Conservation (phyloP, 2,329 filamentous ascomycete species). For the Nothophaeocryptopus gaeumannii region DNA sequence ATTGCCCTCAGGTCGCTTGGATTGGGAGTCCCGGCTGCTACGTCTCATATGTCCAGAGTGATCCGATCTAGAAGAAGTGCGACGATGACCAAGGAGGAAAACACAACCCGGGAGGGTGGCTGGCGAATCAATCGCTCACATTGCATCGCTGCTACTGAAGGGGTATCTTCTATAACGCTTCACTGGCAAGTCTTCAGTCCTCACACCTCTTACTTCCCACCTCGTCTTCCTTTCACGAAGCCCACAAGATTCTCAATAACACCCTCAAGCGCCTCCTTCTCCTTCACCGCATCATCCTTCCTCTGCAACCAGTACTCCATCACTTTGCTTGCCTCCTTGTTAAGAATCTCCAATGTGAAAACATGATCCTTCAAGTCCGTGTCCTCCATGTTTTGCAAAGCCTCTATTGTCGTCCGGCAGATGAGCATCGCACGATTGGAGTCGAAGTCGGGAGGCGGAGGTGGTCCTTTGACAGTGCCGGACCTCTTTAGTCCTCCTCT, state of each 20-base stretch:
- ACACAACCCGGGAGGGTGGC: not conserved
- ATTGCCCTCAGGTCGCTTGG: no score
- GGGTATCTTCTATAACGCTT: no score
- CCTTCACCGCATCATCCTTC: conserved; percentile 80
- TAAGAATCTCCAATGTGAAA: conserved; percentile 64
- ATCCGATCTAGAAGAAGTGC: not conserved
- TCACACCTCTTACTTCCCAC: conserved; percentile 10
- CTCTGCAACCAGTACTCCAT: conserved; percentile 85
- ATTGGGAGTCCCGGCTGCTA: no score
- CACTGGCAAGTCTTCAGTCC: not conserved
- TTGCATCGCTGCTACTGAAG: not conserved
- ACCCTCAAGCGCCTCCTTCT: conserved; percentile 90
- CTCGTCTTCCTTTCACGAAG: conserved; percentile 65
- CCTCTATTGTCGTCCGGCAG: conserved; percentile 80
- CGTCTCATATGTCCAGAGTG: no score
- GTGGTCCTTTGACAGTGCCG: conserved; percentile 55
- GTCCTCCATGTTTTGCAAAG: conserved; percentile 74
- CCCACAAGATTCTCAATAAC: conserved; percentile 91
- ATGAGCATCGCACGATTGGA: conserved; percentile 73
- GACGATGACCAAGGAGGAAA: not conserved
- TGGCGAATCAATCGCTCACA: not conserved
- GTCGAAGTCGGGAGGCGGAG: conserved; percentile 72
- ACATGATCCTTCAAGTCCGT: conserved; percentile 73
- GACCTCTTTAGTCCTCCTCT: conserved; percentile 27
- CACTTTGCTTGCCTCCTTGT: conserved; percentile 69